Conservation (phyloP, 1,284 basidiomycete genomes). For the Puccinia polysora region DNA sequence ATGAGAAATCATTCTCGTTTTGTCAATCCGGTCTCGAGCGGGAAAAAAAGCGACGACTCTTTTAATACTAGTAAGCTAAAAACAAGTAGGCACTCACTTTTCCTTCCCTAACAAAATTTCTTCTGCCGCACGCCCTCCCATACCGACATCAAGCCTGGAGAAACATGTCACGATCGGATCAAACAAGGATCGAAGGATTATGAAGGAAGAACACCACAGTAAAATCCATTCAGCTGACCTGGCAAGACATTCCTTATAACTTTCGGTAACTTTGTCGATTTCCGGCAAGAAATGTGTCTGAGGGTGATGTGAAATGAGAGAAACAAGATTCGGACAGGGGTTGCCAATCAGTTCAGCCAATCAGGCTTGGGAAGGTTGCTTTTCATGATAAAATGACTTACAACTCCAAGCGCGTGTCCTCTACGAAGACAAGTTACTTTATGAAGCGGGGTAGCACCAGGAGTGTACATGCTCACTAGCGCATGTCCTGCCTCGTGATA, state of each 20-base stretch:
- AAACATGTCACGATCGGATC: background rate
- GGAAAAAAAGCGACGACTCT: too few relatives aligned
- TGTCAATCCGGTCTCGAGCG: too few relatives aligned
- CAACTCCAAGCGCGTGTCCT: slow-evolving; percentile 81
- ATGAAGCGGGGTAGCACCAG: slow-evolving; percentile 87
- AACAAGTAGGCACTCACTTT: slow-evolving; percentile 62
- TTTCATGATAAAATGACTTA: slow-evolving; percentile 59
- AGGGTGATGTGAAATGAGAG: background rate
- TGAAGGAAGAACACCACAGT: slow-evolving; percentile 56
- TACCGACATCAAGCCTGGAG: slow-evolving; percentile 72
- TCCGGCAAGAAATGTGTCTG: slow-evolving; percentile 76
- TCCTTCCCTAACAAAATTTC: slow-evolving; percentile 83
- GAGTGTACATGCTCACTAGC: slow-evolving; percentile 79
- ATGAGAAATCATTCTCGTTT: too few relatives aligned
- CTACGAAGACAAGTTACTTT: slow-evolving; percentile 93
- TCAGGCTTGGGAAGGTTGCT: too few relatives aligned
- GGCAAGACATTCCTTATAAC: slow-evolving; percentile 36
- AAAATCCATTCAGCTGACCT: slow-evolving; percentile 48
- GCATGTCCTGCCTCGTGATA: slow-evolving; percentile 97
- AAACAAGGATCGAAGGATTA: background rate
- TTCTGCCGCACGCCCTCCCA: slow-evolving; percentile 89
- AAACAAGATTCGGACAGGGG: background rate
- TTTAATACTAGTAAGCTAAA: background rate
- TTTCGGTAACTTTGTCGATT: slow-evolving; percentile 60
- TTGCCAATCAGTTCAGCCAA: too few relatives aligned